phyloP scores from a whole-genome alignment of 495 filamentous ascomycete genomes.

The Penicillium parvum region DNA sequence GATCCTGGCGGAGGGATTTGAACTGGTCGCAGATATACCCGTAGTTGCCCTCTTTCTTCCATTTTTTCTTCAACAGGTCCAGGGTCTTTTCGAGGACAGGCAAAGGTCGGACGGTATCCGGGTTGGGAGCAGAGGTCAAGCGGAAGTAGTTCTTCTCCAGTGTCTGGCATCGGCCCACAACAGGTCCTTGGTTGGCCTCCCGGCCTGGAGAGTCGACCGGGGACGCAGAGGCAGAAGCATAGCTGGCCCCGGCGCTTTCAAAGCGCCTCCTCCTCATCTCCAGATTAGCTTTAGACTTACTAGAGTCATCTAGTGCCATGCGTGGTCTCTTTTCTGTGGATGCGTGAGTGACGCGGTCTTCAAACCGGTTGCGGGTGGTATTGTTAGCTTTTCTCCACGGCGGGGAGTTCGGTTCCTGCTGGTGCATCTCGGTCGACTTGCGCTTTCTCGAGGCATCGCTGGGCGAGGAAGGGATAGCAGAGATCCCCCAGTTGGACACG shows the following conservation, averaged over 20 bases:
- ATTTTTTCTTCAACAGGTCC: conserved; percentile 87
- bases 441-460: conserved; percentile 58
- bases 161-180: conserved; percentile 78
- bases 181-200: conserved; percentile 62
- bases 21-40: conserved; percentile 98
- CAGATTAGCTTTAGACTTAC: conserved; percentile 85
- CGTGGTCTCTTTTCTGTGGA: conserved; percentile 57
- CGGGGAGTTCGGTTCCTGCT: conserved; percentile 44
- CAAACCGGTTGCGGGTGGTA: conserved; percentile 50
- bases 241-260: conserved; percentile 57
- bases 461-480: conserved; percentile 26
- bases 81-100: conserved; percentile 74
- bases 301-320: conserved; percentile 50
- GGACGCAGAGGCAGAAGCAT: conserved; percentile 41
- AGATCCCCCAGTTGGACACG: conserved; percentile 35
- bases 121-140: conserved; percentile 81
- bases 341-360: conserved; percentile 70
- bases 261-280: conserved; percentile 88
- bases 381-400: conserved; percentile 73
- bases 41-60: conserved; percentile 91
- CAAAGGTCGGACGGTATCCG: conserved; percentile 83
- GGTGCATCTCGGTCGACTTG: conserved; percentile 66
- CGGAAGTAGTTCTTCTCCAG: conserved; percentile 94
- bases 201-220: conserved; percentile 56
- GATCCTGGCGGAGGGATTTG: conserved; percentile 95